phyloP scores from a whole-genome alignment of 345 rosid species.

The Ceriops zippeliana region DNA sequence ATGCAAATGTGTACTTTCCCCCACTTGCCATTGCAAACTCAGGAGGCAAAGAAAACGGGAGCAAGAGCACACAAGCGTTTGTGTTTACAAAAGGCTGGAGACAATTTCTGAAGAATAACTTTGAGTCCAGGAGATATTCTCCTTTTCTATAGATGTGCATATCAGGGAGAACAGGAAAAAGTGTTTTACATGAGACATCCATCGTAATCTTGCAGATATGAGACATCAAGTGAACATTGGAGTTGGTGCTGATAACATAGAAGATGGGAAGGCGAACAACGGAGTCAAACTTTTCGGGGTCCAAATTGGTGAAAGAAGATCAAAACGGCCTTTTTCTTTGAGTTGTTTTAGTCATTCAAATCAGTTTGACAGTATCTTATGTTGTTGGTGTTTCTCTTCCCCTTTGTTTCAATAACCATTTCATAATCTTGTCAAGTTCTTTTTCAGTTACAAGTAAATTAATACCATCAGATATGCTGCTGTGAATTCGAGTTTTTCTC shows the following conservation, averaged over 20 bases:
- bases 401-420: too few relatives aligned
- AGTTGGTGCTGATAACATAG: background rate
- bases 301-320: conserved; percentile 4
- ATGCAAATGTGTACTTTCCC: conserved; percentile 20
- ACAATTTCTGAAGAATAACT: conserved; percentile 19
- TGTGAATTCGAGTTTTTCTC: too few relatives aligned
- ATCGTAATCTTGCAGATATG: background rate
- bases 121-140: conserved; percentile 16
- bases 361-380: too few relatives aligned
- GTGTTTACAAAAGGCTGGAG: conserved; percentile 25
- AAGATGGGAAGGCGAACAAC: conserved; percentile 4
- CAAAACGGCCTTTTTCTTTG: background rate
- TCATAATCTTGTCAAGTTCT: too few relatives aligned
- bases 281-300: conserved; percentile 16
- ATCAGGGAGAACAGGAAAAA: background rate
- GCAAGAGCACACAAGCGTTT: conserved; percentile 7
- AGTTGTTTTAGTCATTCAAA: too few relatives aligned
- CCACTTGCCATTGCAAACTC: background rate
- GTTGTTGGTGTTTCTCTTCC: too few relatives aligned
- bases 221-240: background rate
- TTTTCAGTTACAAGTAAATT: too few relatives aligned
- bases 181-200: conserved; percentile 20
- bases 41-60: background rate
- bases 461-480: too few relatives aligned
- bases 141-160: conserved; percentile 15